Evolutionary conservation across 1,284 basidiomycete species (phyloP), one percentile per base, ranked within the genome.

Genomic region (Ganoderma resinaceum): DNA sequence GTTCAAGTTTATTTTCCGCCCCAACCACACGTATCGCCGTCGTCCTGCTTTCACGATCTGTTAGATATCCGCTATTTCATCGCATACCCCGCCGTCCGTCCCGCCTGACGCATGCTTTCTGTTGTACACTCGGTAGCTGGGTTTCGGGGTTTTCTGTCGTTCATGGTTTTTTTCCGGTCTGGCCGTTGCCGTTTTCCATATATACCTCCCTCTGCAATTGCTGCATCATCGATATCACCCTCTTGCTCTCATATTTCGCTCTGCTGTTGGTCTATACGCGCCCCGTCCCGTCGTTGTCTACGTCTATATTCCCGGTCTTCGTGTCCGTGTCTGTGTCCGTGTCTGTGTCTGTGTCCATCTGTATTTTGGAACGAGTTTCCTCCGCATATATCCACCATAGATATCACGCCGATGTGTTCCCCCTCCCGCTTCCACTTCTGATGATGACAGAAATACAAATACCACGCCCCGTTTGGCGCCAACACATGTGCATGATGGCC

Each of bases 1-100:
- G 7, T 8, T 14, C 33, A 31, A n/a, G n/a, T n/a, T n/a, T n/a
- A n/a, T n/a, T n/a, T 55, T 55, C 29, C 37, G 4, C 31, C 29
- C 52, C n/a, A n/a, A n/a, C n/a, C 52, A 20, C 52, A 55, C 52
- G 29, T 33, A 33, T 20, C 29, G 29, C 18, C 29, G 23, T 49
- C 52, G 23, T 49, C 14, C 2, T 33, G 29, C 52, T 55, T 55
- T 55, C 52, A 55, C 29, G 52, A 33, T 33, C 23, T 55, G 16
- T 11, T 49, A 49, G 46, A 49, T 49, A 49, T 49, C 46, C 46
- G 46, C 46, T 49, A 49, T 49, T 49, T 49, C 46, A 26, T 49
- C 46, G 23, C 46, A 49, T 49, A 49, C 46, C 46, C 46, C 4
- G 46, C 20, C 20, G 18, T 9, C 5, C n/a, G 12, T 49, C 46